Conservation (phyloP, 257 asterid species). For the Ajuga chamaepitys region DNA sequence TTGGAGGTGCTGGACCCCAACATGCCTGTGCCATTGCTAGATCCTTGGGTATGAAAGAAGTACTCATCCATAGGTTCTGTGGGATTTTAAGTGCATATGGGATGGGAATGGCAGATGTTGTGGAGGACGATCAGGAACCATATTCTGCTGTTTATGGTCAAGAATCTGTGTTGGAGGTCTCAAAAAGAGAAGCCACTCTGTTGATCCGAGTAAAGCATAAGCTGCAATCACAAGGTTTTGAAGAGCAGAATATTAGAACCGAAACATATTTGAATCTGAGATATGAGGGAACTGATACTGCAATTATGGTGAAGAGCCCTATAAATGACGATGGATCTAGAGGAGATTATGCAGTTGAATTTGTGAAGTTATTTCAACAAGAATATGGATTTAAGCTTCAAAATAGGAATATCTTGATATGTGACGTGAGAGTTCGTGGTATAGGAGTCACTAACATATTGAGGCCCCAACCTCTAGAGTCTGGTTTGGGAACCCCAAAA, state of each 20-base stretch:
- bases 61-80: slow-evolving; percentile 77
- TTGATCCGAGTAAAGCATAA: slow-evolving; percentile 51
- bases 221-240: slow-evolving; percentile 72
- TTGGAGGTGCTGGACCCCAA: slow-evolving; percentile 99
- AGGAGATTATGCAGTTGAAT: slow-evolving; percentile 77
- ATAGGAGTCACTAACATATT: slow-evolving; percentile 80
- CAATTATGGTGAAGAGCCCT: slow-evolving; percentile 75
- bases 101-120: slow-evolving; percentile 98
- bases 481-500: slow-evolving; percentile 37
- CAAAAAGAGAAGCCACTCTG: slow-evolving; percentile 52
- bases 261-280: slow-evolving; percentile 81
- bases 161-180: slow-evolving; percentile 59
- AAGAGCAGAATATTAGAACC: slow-evolving; percentile 56
- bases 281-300: slow-evolving; percentile 94
- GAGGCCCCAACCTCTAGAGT: slow-evolving; percentile 50
- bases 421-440: slow-evolving; percentile 95
- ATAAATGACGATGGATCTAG: slow-evolving; percentile 43
- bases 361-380: slow-evolving; percentile 66
- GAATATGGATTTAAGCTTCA: slow-evolving; percentile 94
- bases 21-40: slow-evolving; percentile 98
- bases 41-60: slow-evolving; percentile 95
- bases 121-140: slow-evolving; percentile 92
- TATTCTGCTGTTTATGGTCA: slow-evolving; percentile 74
- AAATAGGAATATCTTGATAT: slow-evolving; percentile 63
- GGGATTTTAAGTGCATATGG: slow-evolving; percentile 97